phyloP scores from a whole-genome alignment of 768 basidiomycete species.

The Serendipita vermifera region DNA sequence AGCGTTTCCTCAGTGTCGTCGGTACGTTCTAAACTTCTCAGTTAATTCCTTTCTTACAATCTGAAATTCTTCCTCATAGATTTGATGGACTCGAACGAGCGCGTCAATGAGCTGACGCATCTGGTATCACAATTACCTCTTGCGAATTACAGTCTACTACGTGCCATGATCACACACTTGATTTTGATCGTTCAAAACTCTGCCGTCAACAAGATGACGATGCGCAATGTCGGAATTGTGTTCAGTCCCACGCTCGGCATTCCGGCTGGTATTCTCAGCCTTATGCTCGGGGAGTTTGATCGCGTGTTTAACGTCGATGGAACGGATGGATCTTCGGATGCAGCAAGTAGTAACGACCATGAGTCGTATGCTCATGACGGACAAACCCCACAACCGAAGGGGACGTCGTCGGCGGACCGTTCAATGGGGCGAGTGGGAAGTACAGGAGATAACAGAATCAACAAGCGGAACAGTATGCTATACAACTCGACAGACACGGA shows the following conservation, averaged over 20 bases:
- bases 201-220: constrained; percentile 89
- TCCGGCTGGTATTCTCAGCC: constrained; percentile 91
- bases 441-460: constrained; percentile 13
- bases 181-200: constrained; percentile 91
- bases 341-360: constrained; percentile 22
- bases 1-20: constrained; percentile 83
- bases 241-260: constrained; percentile 97
- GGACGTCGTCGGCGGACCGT: constrained; percentile 14
- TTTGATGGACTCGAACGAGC: constrained; percentile 74
- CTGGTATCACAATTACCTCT: constrained; percentile 81
- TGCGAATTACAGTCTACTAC: constrained; percentile 85
- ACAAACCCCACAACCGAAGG: constrained; percentile 14
- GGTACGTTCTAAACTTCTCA: no score
- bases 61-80: no score
- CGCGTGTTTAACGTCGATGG: constrained; percentile 76
- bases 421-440: constrained; percentile 24
- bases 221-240: constrained; percentile 97
- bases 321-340: constrained; percentile 20
- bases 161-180: constrained; percentile 87
- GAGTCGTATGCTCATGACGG: constrained; percentile 13
- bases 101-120: constrained; percentile 73
- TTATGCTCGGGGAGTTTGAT: constrained; percentile 90
- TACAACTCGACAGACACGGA: constrained; percentile 78
- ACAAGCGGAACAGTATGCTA: constrained; percentile 68
- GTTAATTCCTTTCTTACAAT: constrained; percentile 11